These are phyloP conservation scores for Priceomyces castillae DNA, from an alignment of 805 yeast genomes.

Conservation along the genomic window DNA sequence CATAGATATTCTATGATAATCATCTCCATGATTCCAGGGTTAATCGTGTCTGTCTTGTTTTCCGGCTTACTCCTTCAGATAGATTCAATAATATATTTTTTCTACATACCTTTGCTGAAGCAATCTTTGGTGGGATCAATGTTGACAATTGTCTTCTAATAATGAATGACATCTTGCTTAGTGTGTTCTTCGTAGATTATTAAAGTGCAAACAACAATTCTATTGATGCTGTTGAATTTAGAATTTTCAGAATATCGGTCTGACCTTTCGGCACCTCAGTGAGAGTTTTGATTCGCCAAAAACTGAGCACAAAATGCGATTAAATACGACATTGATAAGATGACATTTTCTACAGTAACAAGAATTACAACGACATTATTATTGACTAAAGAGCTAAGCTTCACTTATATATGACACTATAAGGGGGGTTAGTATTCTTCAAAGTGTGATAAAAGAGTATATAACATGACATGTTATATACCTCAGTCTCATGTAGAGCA, in stretches of 20 bases:
- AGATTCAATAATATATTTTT: no score
- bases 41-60: not conserved
- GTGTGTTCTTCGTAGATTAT: not conserved
- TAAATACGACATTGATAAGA: conserved; percentile 4
- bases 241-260: conserved; percentile 6
- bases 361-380: not conserved
- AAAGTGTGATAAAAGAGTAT: no score
- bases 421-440: conserved; percentile 27
- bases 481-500: no score
- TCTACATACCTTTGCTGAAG: conserved; percentile 78
- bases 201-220: not conserved
- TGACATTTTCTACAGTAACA: not conserved
- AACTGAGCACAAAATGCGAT: conserved; percentile 1
- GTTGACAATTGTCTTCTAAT: conserved; percentile 92
- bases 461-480: no score
- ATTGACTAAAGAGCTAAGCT: conserved; percentile 16
- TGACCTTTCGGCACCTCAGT: conserved; percentile 8
- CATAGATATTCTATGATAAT: no score
- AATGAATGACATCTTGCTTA: conserved; percentile 66
- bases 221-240: conserved; percentile 2
- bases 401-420: conserved; percentile 44
- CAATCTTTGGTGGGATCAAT: conserved; percentile 97
- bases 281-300: conserved; percentile 9
- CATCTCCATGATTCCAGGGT: no score
- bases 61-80: not conserved